Conservation (phyloP, 345 rosid species). For the Moricandia moricandioides region DNA sequence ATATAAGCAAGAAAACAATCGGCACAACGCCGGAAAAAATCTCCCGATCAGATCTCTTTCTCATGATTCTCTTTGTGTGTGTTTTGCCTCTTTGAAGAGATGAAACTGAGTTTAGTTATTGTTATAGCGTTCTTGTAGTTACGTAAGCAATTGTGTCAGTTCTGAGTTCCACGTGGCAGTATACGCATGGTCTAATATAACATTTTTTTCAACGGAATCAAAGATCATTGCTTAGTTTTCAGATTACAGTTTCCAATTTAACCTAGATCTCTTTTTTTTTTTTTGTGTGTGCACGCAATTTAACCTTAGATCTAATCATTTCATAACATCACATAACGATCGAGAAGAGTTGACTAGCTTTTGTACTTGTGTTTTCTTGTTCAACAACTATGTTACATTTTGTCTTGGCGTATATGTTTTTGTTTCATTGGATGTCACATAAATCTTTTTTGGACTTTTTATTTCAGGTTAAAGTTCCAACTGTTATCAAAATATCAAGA, state of each 20-base stretch:
- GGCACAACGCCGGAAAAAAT: slow-evolving; percentile 21
- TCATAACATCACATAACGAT: not conserved
- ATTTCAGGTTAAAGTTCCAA: not conserved
- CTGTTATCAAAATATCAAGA: not conserved
- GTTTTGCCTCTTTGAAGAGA: not conserved
- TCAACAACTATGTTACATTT: not conserved
- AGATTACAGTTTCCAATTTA: not conserved
- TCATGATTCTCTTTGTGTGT: slow-evolving; percentile 11
- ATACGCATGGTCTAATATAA: not conserved
- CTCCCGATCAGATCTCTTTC: not conserved
- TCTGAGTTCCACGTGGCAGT: slow-evolving; percentile 33
- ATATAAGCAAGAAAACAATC: slow-evolving; percentile 16
- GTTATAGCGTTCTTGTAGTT: not conserved
- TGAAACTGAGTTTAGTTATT: slow-evolving; percentile 14
- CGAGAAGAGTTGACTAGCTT: not conserved
- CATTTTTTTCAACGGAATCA: not conserved
- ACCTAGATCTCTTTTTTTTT: too few species aligned
- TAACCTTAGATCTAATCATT: not conserved
- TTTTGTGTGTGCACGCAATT: too few species aligned
- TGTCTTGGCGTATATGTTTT: not conserved
- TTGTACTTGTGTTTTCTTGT: not conserved
- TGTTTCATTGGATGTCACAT: not conserved
- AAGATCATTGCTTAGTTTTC: not conserved
- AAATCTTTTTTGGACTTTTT: not conserved
- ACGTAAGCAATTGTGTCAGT: slow-evolving; percentile 34